Base-by-base conservation (phyloP, 2,329 filamentous ascomycete species). In the Colletotrichum lupini region DNA sequence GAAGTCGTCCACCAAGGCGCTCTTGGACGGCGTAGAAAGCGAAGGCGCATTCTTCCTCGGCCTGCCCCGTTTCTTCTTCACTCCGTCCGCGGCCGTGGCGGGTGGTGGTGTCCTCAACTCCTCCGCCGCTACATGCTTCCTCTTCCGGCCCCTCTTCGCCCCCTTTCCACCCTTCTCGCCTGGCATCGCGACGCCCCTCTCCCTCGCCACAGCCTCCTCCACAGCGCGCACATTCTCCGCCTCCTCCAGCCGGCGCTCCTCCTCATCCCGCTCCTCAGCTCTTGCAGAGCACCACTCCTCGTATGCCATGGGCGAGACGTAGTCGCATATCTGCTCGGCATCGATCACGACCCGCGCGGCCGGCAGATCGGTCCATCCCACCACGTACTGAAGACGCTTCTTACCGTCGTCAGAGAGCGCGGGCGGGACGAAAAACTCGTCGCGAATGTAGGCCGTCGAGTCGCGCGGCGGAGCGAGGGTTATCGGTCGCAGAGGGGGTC, bases 251-350 rank as follows among this genome's bases (percentile, higher is more conserved):
- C 77, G 77, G 9, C 75, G 73, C 35, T 82, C 81, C 52, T 85
- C 82, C 58, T 82, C 78, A n/a, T 87, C 85, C 24, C 84, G 79
- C 68, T 84, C 81, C 26, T 86, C 80, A 62, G 85, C 83, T 16
- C 83, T 80, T 2, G 82, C 78, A 66, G 84, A 86, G 74, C 91
- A 90, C 83, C 86, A 92, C 0, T 89, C 84, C 77, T 92, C 91
- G 3, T 91, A 76, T 11, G 83, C 85, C 12, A 83, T 81, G 2
- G 87, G 87, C 0, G 90, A 91, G 8, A 92, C 89, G 74, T 91
- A 92, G 37, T 92, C 86, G 14, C 88, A 82, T 6, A 91, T 83
- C 73, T 83, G 68, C 82, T 85, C 82, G 76, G 86, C 77, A 76
- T 83, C 85, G 2, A 91, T 82, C 3, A 85, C 76, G 59, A 87